phyloP scores from a whole-genome alignment of 2,329 filamentous ascomycete species.

The Aspergillus jensenii region DNA sequence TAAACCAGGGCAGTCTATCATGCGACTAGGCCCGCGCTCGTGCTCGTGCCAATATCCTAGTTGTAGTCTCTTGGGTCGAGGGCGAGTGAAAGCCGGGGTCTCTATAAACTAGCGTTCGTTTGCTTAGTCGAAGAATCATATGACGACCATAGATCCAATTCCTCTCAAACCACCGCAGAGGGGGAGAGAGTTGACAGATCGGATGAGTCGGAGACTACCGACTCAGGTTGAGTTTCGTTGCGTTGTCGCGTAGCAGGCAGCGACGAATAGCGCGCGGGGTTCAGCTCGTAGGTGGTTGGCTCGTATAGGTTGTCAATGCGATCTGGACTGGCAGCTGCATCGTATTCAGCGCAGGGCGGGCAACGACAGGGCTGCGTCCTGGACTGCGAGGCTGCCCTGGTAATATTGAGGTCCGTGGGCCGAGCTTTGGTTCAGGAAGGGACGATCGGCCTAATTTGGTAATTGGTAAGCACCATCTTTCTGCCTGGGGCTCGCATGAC shows the following conservation, averaged over 20 bases:
- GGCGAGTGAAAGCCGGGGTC: not conserved
- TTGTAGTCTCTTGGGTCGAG: too few relatives aligned
- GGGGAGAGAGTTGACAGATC: not conserved
- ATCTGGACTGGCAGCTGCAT: conserved; percentile 8
- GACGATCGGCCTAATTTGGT: conserved; percentile 16
- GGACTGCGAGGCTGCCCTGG: not conserved
- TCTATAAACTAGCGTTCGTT: not conserved
- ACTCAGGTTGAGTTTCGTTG: not conserved
- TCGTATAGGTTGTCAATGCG: not conserved
- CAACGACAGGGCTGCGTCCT: not conserved
- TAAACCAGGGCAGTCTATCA: not conserved
- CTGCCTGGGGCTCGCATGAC: conserved; percentile 7
- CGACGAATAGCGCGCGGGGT: not conserved
- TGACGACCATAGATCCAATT: too few relatives aligned
- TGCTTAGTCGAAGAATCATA: not conserved
- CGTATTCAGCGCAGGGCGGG: not conserved
- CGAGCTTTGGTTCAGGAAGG: not conserved
- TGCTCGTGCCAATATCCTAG: too few relatives aligned
- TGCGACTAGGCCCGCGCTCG: not conserved
- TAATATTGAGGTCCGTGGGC: not conserved
- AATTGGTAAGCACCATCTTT: conserved; percentile 14
- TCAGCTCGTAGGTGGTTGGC: not conserved
- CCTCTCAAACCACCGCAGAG: too few relatives aligned
- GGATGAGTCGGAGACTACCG: not conserved
- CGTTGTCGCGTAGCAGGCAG: conserved; percentile 1